phyloP scores from a whole-genome alignment of 2,329 filamentous ascomycete species.

The Penicillium sp. region DNA sequence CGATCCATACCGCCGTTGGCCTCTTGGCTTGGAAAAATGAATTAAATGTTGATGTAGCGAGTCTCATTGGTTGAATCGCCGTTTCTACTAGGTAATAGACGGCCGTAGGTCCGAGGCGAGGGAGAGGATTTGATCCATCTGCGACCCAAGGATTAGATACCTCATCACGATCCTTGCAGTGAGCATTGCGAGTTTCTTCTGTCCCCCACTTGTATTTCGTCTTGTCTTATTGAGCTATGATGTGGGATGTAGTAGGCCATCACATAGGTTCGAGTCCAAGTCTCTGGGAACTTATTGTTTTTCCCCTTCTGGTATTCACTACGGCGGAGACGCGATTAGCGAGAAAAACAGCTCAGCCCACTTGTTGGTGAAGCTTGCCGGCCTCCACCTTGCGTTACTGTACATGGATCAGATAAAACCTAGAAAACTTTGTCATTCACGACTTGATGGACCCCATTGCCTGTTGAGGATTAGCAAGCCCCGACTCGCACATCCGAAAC shows the following conservation, averaged over 20 bases:
- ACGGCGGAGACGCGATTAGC: conserved; percentile 4
- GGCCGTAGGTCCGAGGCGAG: conserved; percentile 3
- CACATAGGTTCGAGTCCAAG: background rate
- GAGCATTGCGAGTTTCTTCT: background rate
- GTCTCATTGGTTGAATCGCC: conserved; percentile 14
- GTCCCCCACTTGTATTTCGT: background rate
- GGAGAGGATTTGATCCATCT: conserved; percentile 4
- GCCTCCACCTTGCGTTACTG: conserved; percentile 4
- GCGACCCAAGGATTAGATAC: conserved; percentile 15
- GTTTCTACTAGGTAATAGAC: conserved; percentile 22
- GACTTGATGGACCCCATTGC: background rate
- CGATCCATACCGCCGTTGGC: conserved; percentile 19
- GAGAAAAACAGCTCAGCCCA: conserved; percentile 18
- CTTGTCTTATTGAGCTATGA: background rate
- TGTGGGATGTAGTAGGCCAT: background rate
- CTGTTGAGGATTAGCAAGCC: conserved; percentile 1
- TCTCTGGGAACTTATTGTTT: background rate
- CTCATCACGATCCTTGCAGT: background rate
- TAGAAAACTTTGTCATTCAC: background rate
- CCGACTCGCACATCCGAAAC: conserved; percentile 21
- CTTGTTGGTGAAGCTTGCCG: conserved; percentile 11
- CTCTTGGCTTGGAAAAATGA: conserved; percentile 3
- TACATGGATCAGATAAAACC: conserved; percentile 21
- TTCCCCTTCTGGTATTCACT: background rate
- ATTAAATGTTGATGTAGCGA: conserved; percentile 1